phyloP scores from a whole-genome alignment of 2,329 filamentous ascomycete species.

The Diplodia intermedia region DNA sequence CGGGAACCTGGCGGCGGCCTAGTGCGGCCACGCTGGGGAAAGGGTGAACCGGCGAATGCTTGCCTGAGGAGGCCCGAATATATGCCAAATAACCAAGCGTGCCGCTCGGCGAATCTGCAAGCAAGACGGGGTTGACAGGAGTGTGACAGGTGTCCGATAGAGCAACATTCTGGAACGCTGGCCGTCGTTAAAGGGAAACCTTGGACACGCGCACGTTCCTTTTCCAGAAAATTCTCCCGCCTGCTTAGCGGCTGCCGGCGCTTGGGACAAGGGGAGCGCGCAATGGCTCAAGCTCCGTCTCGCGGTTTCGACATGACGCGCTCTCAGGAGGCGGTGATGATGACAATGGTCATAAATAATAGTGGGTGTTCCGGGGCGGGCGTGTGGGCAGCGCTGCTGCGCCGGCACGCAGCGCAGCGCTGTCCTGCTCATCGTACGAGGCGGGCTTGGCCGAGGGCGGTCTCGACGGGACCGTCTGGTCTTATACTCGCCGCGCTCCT shows the following conservation, averaged over 20 bases:
- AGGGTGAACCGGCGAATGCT: background rate
- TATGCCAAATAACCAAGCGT: background rate
- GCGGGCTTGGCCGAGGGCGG: slow-evolving; percentile 9
- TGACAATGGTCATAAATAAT: background rate
- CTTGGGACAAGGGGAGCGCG: slow-evolving; percentile 24
- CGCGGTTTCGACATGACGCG: slow-evolving; percentile 18
- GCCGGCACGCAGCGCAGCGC: too few species aligned
- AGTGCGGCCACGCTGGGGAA: slow-evolving; percentile 25
- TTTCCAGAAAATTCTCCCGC: slow-evolving; percentile 33
- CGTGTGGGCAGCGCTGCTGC: too few species aligned
- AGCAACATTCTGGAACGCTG: slow-evolving; percentile 30
- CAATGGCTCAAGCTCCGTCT: slow-evolving; percentile 19
- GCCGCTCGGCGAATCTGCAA: slow-evolving; percentile 12
- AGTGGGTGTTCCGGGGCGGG: too few species aligned
- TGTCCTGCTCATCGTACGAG: slow-evolving; percentile 20
- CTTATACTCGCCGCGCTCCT: slow-evolving; percentile 19
- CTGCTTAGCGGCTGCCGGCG: slow-evolving; percentile 24
- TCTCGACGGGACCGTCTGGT: slow-evolving; percentile 16
- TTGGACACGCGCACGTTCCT: slow-evolving; percentile 29
- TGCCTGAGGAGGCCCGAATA: slow-evolving; percentile 13
- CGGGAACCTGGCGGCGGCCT: slow-evolving; percentile 21
- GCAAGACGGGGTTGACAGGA: slow-evolving; percentile 9
- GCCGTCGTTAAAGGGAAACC: slow-evolving; percentile 31
- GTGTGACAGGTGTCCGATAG: slow-evolving; percentile 26
- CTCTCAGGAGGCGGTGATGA: slow-evolving; percentile 26